Base-by-base conservation (phyloP, 2,329 filamentous ascomycete species). In the Capronia epimyces region DNA sequence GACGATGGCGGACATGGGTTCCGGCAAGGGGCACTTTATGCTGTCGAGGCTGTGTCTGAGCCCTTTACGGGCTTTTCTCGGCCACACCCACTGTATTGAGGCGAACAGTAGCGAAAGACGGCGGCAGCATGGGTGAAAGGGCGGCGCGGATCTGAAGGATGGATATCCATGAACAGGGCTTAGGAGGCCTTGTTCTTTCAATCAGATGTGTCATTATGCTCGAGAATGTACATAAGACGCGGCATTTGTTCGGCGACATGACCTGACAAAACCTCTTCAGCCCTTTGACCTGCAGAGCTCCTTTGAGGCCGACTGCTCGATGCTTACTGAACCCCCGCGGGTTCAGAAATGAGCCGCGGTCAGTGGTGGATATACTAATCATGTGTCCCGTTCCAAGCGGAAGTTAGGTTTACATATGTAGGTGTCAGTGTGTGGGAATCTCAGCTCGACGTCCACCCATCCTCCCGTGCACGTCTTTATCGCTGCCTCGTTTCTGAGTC, bases 51-150 rank as follows among this genome's bases (percentile, higher is more conserved):
- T 29, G 9, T 34, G 24, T 16, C 20, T 15, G 42, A 37, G 6
- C 39, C 44, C 10, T 58, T 54, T 32, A 52, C 44, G 39, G 53
- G 49, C 21, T 53, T 56, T 31, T 46, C 52, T 49, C 52, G 49
- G 46, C 43, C 31, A 24, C 48, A 53, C 21, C 21, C 51, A 24
- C 34, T 53, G 40, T 58, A 55, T 46, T 57, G 46, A 53, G 16
- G 12, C 13, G 39, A 25, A 8, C 8, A 4, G 15, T 5, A n/a
- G 4, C n/a, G 16, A 24, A 31, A 18, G 15, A 12, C n/a, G 21
- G 10, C 7, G 16, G 15, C 12, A 37, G 29, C 15, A 27, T 20
- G 21, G 32, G 24, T 6, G 15, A 13, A 8, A 47, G 7, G 10
- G 36, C 27, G 25, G 36, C 6, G n/a, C 5, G 21, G 21, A 16